Base-by-base conservation (phyloP, 2,329 filamentous ascomycete genomes). In the Blastomyces gilchristii region DNA sequence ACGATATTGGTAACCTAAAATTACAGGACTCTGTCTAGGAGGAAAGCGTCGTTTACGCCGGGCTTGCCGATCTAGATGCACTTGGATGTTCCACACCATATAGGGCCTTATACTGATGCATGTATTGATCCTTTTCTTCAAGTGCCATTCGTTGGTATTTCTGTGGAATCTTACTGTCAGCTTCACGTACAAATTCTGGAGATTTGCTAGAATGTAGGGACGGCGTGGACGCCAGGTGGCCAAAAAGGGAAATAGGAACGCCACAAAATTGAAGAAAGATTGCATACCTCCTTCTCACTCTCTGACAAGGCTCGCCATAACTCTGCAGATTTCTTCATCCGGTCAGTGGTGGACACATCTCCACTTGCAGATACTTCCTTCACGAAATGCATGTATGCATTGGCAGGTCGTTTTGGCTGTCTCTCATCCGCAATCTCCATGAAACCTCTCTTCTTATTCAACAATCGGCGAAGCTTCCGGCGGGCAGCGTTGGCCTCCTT, bases 401-500 rank as follows among this genome's bases (percentile, higher is more conserved):
- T 69, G 0, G 7, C 1, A 3, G 79, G 74, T 1, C 65, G 65
- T 71, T 82, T 85, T 58, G 82, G 77, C 16, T 72, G 68, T 59
- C 86, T 81, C 12, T 83, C 78, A 69, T 89, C 86, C 5, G 74
- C 65, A 61, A 88, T 78, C 7, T 60, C 58, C 1, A 49, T 34
- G 34, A 66, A 64, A 52, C 63, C 66, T 54, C 69, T 69, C 12
- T 63, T 67, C 57, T 61, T 67, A 9, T 49, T 52, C 43, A 69
- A 59, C 54, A 74, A 65, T 34, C 64, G 69, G 0, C 63, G 61
- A 9, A 79, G 71, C n/a, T 61, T 66, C 37, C 49, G 64, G 47
- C 86, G 83, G 12, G 86, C 86, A 12, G 67, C 69, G 71, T 89
- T 89, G 63, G 86, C 86, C 2, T 77, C 64, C 56, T 75, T 76